These are phyloP conservation scores for Globisporangium emineosum DNA, from an alignment of 352 stramenopile species.

Conservation along the genomic window DNA sequence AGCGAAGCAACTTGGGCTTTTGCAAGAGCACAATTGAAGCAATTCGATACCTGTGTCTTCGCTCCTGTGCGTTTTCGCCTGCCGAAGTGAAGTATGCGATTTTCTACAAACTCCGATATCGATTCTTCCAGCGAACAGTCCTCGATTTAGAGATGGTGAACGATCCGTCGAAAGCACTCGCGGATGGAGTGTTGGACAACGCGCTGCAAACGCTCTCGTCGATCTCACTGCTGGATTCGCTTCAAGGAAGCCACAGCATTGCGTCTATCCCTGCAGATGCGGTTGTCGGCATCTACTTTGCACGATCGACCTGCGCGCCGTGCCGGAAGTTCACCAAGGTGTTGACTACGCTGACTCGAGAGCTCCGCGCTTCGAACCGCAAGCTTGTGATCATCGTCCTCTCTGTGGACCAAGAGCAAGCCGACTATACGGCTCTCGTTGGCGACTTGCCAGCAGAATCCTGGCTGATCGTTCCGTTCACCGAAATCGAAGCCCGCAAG, in stretches of 20 bases:
- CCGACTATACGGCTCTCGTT: conserved; percentile 48
- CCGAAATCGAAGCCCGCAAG: conserved; percentile 68
- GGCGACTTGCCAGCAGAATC: conserved; percentile 48
- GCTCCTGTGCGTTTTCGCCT: conserved; percentile 49
- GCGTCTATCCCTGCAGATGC: conserved; percentile 42
- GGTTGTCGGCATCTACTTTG: conserved; percentile 80
- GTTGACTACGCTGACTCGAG: conserved; percentile 46
- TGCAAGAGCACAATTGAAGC: conserved; percentile 84
- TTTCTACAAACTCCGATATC: conserved; percentile 68
- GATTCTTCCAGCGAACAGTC: conserved; percentile 56
- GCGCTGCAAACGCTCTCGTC: conserved; percentile 56
- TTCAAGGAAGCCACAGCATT: conserved; percentile 69
- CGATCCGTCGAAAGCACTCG: conserved; percentile 48
- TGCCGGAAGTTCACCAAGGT: conserved; percentile 58
- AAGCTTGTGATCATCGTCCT: conserved; percentile 75
- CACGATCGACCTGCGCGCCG: conserved; percentile 33
- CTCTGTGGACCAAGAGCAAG: conserved; percentile 64
- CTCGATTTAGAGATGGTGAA: conserved; percentile 50
- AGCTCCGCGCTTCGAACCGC: conserved; percentile 35
- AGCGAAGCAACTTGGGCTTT: conserved; percentile 73
- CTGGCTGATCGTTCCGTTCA: conserved; percentile 75
- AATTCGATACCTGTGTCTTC: conserved; percentile 64
- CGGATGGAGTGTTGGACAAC: conserved; percentile 44
- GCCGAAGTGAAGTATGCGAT: conserved; percentile 67
- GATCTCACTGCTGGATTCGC: conserved; percentile 65